Base-by-base conservation (phyloP, 495 filamentous ascomycete genomes). In the Penicillium waksmanii region DNA sequence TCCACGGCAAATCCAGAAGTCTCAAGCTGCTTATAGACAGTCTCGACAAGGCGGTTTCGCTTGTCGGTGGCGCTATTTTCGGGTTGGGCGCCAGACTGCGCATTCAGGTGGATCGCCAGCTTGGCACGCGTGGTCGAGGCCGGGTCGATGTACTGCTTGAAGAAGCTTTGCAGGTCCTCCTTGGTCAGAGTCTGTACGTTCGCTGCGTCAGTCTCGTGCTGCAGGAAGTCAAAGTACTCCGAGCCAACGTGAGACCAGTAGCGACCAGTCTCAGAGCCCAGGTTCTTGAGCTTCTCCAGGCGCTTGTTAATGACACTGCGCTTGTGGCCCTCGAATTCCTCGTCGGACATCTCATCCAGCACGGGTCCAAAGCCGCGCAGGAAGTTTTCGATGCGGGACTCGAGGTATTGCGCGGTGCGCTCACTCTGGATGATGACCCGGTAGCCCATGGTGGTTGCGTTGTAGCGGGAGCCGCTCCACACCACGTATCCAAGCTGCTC, bases 401-500 rank as follows among this genome's bases (percentile, higher is more conserved):
- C 95, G 25, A 98, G 74, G 69, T 96, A 96, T 36, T 85, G 78
- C 0, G 89, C 86, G 3, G 88, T 87, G 63, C 87, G 87, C 78
- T 99, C 95, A 66, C 91, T 96, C 77, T 99, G 95, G 46, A 99
- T 94, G 62, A 98, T 86, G 57, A 99, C 87, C 11, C 93, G 84
- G 69, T 93, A 96, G 8, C 90, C 90, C 55, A 91, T 88, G 4
- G 88, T 91, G 0, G 88, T 93, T 47, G 84, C 71, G 36, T 82
- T 84, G 55, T 87, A 80, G 46, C 89, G 80, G 12, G 84, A 75
- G 13, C 92, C 91, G 50, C 89, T 94, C 77, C 90, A 96, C 1
- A 99, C 95, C 47, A 98, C 88, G 66, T 99, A 99, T 13, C 95
- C 95, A 9, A 99, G 88, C 73, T 99, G 95, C 71, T 99, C 95